Evolutionary conservation across 1,139 yeast species (phyloP), one percentile per base, ranked within the genome.

Genomic region (Insectozyma bohioensis): DNA sequence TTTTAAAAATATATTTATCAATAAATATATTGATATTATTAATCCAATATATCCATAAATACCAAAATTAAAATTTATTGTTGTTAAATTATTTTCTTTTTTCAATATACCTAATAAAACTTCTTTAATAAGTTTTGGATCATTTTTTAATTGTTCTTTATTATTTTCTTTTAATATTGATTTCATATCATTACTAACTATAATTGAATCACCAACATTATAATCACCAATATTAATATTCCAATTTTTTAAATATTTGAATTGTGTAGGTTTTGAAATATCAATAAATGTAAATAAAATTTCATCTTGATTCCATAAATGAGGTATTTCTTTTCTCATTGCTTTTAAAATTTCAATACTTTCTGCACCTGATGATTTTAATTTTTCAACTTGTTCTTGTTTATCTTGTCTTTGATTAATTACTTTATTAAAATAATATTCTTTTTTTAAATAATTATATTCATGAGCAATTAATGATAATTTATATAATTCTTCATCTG

Each of bases 281-380:
- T 83, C 86, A 11, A 80, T 43, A 43, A 67, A 80, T 1, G 78
- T 72, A 33, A 75, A 63, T 11, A 71, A 51, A 2, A 75, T 65
- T 18, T 68, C 68, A 40, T 72, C 64, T 23, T 63, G 61, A 45
- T 53, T 59, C 39, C 63, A 69, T 26, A 62, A 50, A 50, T 74
- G 74, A 5, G 71, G 63, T 20, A 83, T 63, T 43, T 68, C 72
- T 31, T 61, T 49, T 32, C 78, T 64, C 72, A 80, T 58, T 18
- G 66, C 78, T 18, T 58, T 47, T 15, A 75, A 61, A 6, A 78
- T 58, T 21, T 60, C 54, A 2, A 51, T 52, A 8, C 72, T 54
- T 18, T 64, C 66, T 1, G 75, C 74, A 22, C 67, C 62, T 20
- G 58, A 50, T 15, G 56, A 59, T 46, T 71, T 75, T 47, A 80